These are phyloP conservation scores for Batkoa obscura DNA, from an alignment of 371 early-diverging fungal species.

Conservation along the genomic window DNA sequence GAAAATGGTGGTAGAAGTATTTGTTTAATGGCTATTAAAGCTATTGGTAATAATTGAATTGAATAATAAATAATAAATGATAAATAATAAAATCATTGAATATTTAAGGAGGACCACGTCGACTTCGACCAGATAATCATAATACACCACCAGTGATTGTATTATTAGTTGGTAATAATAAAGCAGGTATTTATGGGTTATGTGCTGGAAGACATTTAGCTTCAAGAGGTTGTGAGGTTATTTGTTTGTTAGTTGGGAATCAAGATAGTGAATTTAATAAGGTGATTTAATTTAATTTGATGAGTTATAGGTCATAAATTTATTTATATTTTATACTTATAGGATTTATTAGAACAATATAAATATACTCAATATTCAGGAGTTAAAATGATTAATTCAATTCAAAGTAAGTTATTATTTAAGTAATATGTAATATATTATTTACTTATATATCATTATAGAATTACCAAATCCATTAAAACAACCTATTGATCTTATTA, in stretches of 20 bases:
- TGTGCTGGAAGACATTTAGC: conserved; percentile 48
- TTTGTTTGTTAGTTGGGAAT: conserved; percentile 32
- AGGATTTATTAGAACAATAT: neutral
- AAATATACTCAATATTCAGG: neutral
- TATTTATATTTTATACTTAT: neutral
- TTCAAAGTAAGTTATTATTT: neutral
- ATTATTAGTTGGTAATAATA: conserved; percentile 49
- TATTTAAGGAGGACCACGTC: conserved; percentile 31
- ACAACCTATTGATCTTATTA: conserved; percentile 52
- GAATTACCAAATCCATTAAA: conserved; percentile 27
- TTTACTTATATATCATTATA: conserved; percentile 10
- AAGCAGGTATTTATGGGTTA: conserved; percentile 46
- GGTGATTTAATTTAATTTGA: neutral
- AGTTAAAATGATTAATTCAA: neutral
- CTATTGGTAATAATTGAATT: conserved; percentile 16
- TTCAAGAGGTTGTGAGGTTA: conserved; percentile 47
- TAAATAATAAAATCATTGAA: neutral
- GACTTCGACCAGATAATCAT: conserved; percentile 43
- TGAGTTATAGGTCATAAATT: neutral
- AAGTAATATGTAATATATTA: neutral
- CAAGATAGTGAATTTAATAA: conserved; percentile 6
- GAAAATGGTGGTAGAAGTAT: conserved; percentile 67
- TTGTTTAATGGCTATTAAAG: conserved; percentile 41
- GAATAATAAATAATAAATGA: neutral
- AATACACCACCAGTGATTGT: conserved; percentile 48